Evolutionary conservation across 2,329 filamentous ascomycete species (phyloP), one percentile per base, ranked within the genome.

Genomic region (Thyridium curvatum): DNA sequence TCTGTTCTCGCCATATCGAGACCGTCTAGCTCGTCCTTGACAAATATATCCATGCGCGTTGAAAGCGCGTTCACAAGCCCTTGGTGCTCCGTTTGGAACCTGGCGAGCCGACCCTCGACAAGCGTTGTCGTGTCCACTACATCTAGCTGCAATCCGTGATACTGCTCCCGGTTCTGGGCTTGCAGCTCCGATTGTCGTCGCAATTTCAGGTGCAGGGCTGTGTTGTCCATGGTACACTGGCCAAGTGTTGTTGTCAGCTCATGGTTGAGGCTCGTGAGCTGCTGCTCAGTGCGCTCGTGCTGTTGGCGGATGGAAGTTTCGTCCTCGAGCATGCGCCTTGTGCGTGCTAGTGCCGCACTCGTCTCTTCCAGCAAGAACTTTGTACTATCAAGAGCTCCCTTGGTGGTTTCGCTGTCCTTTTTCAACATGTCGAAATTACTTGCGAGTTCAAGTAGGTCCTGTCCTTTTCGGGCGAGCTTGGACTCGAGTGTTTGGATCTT

Each of bases 401-500:
- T 84, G 0, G 91, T 94, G 14, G 77, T 72, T 48, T 98, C 91
- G 44, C 94, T 85, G 44, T 96, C 89, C 55, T 90, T 89, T 62
- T 93, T 95, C 51, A 97, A 62, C 1, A 77, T 81, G 64, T 90
- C 89, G 58, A 97, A 94, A 47, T 80, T 89, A 32, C 84, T 88
- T 1, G 86, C 95, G 30, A 97, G 66, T 10, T 80, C 78, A 58
- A 94, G 90, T 0, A 98, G 71, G 58, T 98, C 90, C 52, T 97
- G 2, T 93, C 83, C 59, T 96, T 97, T 65, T 94, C 93, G 17
- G 88, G 81, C 39, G n/a, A 98, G 69, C 52, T 93, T 95, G 30
- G 77, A 77, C 59, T 98, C 93, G 66, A 97, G 83, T 0, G 87
- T 90, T 55, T 94, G 88, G 34, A 98, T 89, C 59, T 88, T 91